Evolutionary conservation across 306 rosid genomes (phyloP), one percentile per base, ranked within the genome.

Genomic region (Inga oerstediana): DNA sequence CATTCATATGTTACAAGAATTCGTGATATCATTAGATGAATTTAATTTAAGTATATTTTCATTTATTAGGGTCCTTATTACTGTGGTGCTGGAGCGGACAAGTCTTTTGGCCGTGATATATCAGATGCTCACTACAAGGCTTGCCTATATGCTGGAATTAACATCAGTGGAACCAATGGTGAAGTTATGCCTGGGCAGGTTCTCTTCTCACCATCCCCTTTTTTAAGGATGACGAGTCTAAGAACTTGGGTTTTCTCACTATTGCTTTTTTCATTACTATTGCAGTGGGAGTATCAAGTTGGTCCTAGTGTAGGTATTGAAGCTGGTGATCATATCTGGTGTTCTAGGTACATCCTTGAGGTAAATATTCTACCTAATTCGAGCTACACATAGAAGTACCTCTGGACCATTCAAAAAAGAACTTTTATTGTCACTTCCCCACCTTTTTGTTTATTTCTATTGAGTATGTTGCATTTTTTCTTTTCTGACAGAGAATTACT

Each of bases 151-250:
- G 99, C 99, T 59, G 98, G 99, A 84, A 94, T 97, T 74, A 94
- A 97, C 89, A 90, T 97, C 58, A 88, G 98, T 85, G 99, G 99
- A 19, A 97, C 99, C 90, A 97, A 97, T 58, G 98, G 98, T 72
- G 99, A 97, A 86, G 99, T 97, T 79, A 97, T 97, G 99, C 99
- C 99, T 75, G 99, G 99, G 74, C 99, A 97, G 98, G 99, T 97
- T 85, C 75, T 83, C 43, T 41, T 84, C 84, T 83, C 45, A 51
- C 22, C 24, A 24, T 48, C 73, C 77, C 84, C 59, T 67, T 74
- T 83, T 58, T 32, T 73, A 44, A 66, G 67, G 45, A 73, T 84
- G 58, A 79, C 52, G 75, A 81, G 81, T 76, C 74, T 75, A 16
- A 76, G 45, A 82, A 35, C 52, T 66, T 78, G 44, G 9, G 73